Evolutionary conservation across 805 yeast species (phyloP).

Genomic region (Ogataea ramenticola): DNA sequence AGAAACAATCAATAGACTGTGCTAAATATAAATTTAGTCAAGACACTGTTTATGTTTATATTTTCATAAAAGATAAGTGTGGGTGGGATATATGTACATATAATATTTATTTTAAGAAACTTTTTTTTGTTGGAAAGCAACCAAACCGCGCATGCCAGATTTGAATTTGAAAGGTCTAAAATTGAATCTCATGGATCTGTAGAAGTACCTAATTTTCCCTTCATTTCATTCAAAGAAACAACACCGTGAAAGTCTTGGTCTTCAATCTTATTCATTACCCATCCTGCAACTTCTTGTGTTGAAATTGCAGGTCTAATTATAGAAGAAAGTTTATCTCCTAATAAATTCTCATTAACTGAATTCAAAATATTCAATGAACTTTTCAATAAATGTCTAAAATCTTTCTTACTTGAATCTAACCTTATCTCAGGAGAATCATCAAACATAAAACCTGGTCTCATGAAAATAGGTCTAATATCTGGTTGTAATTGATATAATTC

Average conservation of each 20-base stretch:
- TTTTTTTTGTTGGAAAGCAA: too few species aligned
- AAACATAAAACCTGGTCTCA: slow-evolving; percentile 82
- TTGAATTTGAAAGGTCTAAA: too few species aligned
- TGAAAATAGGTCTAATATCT: slow-evolving; percentile 50
- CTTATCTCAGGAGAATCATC: slow-evolving; percentile 33
- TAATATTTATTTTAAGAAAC: too few species aligned
- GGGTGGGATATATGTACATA: too few species aligned
- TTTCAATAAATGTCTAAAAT: slow-evolving; percentile 35
- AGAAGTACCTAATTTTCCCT: slow-evolving; percentile 1
- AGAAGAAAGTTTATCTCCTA: slow-evolving; percentile 37
- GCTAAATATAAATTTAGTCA: too few species aligned
- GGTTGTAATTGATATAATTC: slow-evolving; percentile 35
- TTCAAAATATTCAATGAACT: slow-evolving; percentile 35
- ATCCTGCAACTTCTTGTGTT: slow-evolving; percentile 61
- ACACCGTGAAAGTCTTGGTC: slow-evolving; percentile 49
- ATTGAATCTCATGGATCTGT: too few species aligned
- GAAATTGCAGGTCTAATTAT: slow-evolving; percentile 56
- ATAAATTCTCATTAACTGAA: slow-evolving; percentile 34
- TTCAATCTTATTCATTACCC: slow-evolving; percentile 46
- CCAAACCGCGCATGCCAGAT: too few species aligned
- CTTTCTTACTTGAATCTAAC: slow-evolving; percentile 15
- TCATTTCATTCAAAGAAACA: slow-evolving; percentile 47
- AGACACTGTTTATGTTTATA: too few species aligned
- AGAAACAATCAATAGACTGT: too few species aligned
- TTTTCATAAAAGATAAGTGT: too few species aligned